Evolutionary conservation across 176 grass and related monocot genomes (phyloP).

Genomic region (Carex parvula): DNA sequence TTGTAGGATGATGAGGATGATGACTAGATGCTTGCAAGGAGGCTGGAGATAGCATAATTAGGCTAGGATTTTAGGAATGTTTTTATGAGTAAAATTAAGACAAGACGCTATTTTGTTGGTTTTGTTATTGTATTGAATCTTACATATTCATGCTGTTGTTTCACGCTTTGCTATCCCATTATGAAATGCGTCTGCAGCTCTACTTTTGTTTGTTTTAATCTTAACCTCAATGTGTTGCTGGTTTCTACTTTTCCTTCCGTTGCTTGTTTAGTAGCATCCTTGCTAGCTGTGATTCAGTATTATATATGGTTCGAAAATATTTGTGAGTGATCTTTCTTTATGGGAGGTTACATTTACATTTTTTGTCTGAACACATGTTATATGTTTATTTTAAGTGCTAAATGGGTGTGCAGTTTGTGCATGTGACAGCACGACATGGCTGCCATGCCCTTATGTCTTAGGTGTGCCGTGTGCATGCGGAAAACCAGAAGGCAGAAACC

Average conservation of each 20-base stretch:
- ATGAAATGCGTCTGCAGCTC: background rate
- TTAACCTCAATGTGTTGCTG: background rate
- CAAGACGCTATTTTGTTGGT: slow-evolving; percentile 7
- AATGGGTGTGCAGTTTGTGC: no score
- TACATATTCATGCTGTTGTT: slow-evolving; percentile 12
- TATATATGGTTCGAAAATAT: background rate
- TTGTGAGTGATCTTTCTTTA: background rate
- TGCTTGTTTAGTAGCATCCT: background rate
- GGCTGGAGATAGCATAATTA: slow-evolving; percentile 30
- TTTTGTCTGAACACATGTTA: no score
- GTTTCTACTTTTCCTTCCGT: background rate
- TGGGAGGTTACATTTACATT: no score
- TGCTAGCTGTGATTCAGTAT: background rate
- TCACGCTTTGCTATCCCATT: background rate
- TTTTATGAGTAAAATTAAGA: slow-evolving; percentile 28
- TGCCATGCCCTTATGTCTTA: no score
- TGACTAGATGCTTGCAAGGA: slow-evolving; percentile 53
- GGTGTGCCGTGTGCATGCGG: no score
- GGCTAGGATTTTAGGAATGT: slow-evolving; percentile 33
- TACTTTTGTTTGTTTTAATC: background rate
- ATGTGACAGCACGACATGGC: no score
- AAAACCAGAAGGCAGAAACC: no score
- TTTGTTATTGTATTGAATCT: slow-evolving; percentile 24
- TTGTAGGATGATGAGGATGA: slow-evolving; percentile 52
- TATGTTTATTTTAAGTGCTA: no score